phyloP scores from a whole-genome alignment of 2,329 filamentous ascomycete species.

The Monosporascus cannonballus region DNA sequence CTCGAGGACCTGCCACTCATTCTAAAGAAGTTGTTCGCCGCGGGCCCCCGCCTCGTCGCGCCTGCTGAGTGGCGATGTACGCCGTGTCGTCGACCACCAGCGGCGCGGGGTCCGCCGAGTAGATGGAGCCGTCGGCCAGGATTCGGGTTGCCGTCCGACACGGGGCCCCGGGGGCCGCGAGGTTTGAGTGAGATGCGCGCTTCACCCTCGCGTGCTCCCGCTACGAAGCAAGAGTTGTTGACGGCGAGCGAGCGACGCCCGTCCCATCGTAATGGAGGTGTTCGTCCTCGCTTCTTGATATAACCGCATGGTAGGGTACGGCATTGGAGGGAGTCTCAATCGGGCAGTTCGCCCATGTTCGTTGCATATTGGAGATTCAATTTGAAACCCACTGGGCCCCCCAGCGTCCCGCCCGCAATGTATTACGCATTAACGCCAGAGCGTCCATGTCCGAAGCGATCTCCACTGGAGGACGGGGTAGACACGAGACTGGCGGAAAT shows the following conservation, averaged over 20 bases:
- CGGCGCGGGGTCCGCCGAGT: slow-evolving; percentile 33
- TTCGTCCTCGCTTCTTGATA: background rate
- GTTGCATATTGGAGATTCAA: background rate
- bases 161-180: slow-evolving; percentile 6
- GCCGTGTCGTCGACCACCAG: slow-evolving; percentile 30
- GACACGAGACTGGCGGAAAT: background rate
- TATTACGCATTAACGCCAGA: background rate
- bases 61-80: slow-evolving; percentile 30
- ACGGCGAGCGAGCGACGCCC: background rate
- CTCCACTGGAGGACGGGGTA: background rate
- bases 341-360: background rate
- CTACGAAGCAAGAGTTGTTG: too few species aligned
- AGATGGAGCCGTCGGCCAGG: slow-evolving; percentile 29
- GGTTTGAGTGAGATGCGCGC: background rate
- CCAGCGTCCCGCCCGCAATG: background rate
- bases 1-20: slow-evolving; percentile 31
- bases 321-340: too few species aligned
- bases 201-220: background rate
- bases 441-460: too few species aligned
- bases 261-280: background rate
- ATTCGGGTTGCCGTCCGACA: slow-evolving; percentile 30
- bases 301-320: too few species aligned
- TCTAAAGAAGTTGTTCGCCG: slow-evolving; percentile 27
- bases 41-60: slow-evolving; percentile 25
- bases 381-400: too few species aligned